Evolutionary conservation across 352 stramenopile genomes (phyloP).

Genomic region (Pythium aristosporum): DNA sequence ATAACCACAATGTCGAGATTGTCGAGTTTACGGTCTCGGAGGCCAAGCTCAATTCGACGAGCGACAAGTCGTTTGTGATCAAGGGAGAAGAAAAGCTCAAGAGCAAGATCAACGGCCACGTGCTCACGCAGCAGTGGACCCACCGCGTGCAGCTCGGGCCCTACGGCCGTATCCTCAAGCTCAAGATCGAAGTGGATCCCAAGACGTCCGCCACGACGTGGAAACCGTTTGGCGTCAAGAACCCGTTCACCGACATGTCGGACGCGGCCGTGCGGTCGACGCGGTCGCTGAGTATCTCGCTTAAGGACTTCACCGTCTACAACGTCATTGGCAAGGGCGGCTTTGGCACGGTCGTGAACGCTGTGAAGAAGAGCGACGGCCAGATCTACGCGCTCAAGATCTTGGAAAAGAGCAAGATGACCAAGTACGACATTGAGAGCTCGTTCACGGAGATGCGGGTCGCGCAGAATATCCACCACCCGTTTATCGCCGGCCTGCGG

Average conservation of each 20-base stretch:
- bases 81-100: conserved; percentile 84
- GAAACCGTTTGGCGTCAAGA: conserved; percentile 81
- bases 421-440: conserved; percentile 88
- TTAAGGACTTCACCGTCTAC: conserved; percentile 90
- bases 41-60: conserved; percentile 45
- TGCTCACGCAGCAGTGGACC: conserved; percentile 76
- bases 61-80: conserved; percentile 68
- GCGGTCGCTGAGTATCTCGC: conserved; percentile 82
- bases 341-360: conserved; percentile 88
- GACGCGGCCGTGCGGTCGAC: conserved; percentile 81
- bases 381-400: conserved; percentile 92
- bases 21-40: conserved; percentile 79
- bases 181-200: conserved; percentile 76
- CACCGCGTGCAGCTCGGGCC: conserved; percentile 78
- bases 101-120: conserved; percentile 66
- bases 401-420: conserved; percentile 89
- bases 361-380: conserved; percentile 88
- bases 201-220: conserved; percentile 70
- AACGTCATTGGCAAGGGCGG: conserved; percentile 89
- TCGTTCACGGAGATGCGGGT: conserved; percentile 90
- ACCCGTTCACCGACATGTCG: conserved; percentile 75
- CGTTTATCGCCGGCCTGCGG: conserved; percentile 81
- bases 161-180: conserved; percentile 78
- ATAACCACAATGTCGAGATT: conserved; percentile 76
- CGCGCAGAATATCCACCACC: conserved; percentile 87